A percentile compares a stretch with the other conserved stretches of the same genome.
These are phyloP conservation scores for Thalassiosira delicatula DNA, from an alignment of 352 stramenopile species.

Conservation along the genomic window DNA sequence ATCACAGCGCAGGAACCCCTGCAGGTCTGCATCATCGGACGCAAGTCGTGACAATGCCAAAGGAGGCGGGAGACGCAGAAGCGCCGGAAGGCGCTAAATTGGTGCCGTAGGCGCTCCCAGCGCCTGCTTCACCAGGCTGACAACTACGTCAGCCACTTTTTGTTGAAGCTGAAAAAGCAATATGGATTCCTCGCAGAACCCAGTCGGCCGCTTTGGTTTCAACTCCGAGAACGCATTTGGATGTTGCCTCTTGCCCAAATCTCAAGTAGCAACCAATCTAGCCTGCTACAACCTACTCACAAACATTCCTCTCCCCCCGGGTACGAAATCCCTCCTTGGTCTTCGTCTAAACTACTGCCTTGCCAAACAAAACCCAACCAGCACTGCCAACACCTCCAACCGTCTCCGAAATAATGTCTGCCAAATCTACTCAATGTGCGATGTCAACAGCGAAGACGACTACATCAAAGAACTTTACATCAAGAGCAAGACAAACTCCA, in stretches of 20 bases:
- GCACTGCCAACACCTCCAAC: constrained; percentile 1
- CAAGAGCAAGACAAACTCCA: constrained; percentile 9
- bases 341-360: constrained; percentile 23
- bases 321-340: background rate
- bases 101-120: background rate
- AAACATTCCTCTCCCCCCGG: background rate
- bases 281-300: background rate
- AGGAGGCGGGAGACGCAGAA: background rate
- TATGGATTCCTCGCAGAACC: background rate
- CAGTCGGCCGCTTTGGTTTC: background rate
- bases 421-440: background rate
- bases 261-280: no score
- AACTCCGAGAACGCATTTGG: no score
- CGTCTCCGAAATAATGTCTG: background rate
- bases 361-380: background rate
- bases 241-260: no score
- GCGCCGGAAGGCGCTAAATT: constrained; percentile 21
- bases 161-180: background rate
- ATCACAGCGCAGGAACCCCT: no score
- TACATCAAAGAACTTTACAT: constrained; percentile 34
- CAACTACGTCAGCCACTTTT: background rate
- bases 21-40: no score
- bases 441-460: background rate
- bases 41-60: no score
- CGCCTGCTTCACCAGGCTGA: constrained; percentile 4